Evolutionary conservation across 345 rosid genomes (phyloP), one percentile per base, ranked within the genome.

Genomic region (Eucalyptus cladocalyx): DNA sequence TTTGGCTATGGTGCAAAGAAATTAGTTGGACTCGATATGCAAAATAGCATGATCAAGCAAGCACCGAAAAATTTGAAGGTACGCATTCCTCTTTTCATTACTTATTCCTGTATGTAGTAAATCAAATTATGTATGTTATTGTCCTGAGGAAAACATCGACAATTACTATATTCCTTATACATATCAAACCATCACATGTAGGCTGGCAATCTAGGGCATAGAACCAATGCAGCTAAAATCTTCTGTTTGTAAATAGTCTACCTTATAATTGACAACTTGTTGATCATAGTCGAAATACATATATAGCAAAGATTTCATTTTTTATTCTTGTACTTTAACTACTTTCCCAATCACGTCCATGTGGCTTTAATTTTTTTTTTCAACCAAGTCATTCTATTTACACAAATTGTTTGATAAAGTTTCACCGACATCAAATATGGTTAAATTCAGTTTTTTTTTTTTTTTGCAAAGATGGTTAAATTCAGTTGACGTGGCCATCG

Each of bases 41-140:
- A 0, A 1, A 16, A n/a, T 2, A n/a, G 19, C 76, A 65, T 1
- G 19, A 65, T 14, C 37, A 4, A 15, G 32, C 2, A 2, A n/a
- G 2, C 4, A 11, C 37, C 2, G 11, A 13, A 15, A 6, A 3
- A 7, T 4, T 30, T 15, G n/a, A 65, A 65, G 76, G 76, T n/a
- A 2, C 76, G 37, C 11, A 65, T n/a, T 65, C 72, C 34, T n/a
- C 1, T n/a, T 65, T 24, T 10, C 24, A 24, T 58, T 5, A 24
- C 30, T 58, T 24, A 10, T 58, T 24, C 2, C 0, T 58, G 4
- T 24, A 10, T 24, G 6, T 21, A 5, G 1, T 24, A 58, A 58
- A 58, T 58, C 4, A 24, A 24, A 58, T 58, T 0, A 58, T 58
- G 4, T 5, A 1, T 58, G 6, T 18, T 58, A 24, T 26, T 26